phyloP scores from a whole-genome alignment of 179 eudicot species.

The Carnegiea gigantea region DNA sequence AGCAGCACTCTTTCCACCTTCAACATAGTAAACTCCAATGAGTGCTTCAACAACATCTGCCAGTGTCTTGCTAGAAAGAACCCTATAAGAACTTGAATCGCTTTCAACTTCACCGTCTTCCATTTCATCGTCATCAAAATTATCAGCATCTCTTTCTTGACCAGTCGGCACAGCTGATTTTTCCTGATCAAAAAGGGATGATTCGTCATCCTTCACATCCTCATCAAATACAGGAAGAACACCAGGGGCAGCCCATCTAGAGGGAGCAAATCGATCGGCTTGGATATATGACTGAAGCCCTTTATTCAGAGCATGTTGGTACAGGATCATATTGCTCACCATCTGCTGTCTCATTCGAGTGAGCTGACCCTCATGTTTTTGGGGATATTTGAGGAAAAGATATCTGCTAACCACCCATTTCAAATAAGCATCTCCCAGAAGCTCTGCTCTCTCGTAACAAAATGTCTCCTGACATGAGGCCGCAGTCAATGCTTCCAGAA shows the following conservation, averaged over 20 bases:
- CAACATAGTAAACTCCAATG: constrained; percentile 94
- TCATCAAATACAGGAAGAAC: constrained; percentile 97
- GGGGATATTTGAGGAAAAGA: constrained; percentile 91
- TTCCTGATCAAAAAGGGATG: constrained; percentile 59
- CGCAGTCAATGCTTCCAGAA: constrained; percentile 97
- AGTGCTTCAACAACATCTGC: constrained; percentile 99
- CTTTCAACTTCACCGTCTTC: constrained; percentile 98
- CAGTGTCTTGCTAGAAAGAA: constrained; percentile 94
- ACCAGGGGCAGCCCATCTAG: constrained; percentile 99
- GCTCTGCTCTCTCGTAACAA: constrained; percentile 99
- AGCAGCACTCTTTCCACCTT: constrained; percentile 89
- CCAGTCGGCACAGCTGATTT: constrained; percentile 27
- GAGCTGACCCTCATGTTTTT: constrained; percentile 98
- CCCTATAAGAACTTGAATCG: constrained; percentile 91
- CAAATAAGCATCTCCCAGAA: constrained; percentile 94
- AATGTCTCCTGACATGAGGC: constrained; percentile 99
- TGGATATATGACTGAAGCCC: constrained; percentile 96
- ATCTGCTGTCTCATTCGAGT: constrained; percentile 97
- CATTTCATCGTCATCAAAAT: constrained; percentile 68
- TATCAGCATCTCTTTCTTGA: constrained; percentile 34
- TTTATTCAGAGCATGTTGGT: constrained; percentile 76
- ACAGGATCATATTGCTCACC: constrained; percentile 96
- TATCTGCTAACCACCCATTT: constrained; percentile 98
- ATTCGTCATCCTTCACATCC: constrained; percentile 73
- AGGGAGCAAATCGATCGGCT: constrained; percentile 97